Evolutionary conservation across 768 basidiomycete genomes (phyloP).

Genomic region (Rhodotorula graminis): DNA sequence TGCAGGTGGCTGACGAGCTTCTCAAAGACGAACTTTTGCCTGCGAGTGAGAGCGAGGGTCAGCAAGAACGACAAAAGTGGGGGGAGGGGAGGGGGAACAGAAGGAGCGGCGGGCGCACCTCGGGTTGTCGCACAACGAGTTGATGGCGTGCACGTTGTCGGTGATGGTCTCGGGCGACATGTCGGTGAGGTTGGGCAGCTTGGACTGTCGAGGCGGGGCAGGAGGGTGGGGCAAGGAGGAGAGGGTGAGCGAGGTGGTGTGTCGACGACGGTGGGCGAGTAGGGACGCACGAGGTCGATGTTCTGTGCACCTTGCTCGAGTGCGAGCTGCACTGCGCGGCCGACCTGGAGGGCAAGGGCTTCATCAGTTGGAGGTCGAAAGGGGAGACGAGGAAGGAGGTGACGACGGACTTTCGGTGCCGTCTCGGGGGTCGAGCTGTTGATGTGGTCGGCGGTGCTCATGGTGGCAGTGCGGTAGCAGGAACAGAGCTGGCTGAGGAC

Average conservation of each 20-base stretch:
- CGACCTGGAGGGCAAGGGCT: slow-evolving; percentile 3
- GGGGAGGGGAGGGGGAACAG: neutral
- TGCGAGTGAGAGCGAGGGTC: slow-evolving; percentile 10
- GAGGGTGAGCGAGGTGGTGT: neutral
- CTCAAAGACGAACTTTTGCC: slow-evolving; percentile 54
- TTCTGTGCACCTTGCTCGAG: slow-evolving; percentile 32
- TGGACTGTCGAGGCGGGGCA: neutral
- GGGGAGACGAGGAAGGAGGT: neutral
- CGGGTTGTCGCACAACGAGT: slow-evolving; percentile 34
- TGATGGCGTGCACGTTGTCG: slow-evolving; percentile 52
- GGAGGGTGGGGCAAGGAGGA: neutral
- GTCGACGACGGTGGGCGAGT: accelerated
- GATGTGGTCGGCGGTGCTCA: neutral
- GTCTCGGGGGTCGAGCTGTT: neutral
- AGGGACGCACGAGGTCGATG: slow-evolving; percentile 28
- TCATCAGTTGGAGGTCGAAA: neutral
- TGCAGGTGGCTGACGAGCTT: slow-evolving; percentile 63
- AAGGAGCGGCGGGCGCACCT: slow-evolving; percentile 6
- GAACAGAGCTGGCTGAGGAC: too few relatives aligned
- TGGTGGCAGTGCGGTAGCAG: neutral
- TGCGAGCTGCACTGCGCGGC: slow-evolving; percentile 26
- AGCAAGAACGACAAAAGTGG: neutral
- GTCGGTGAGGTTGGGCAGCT: slow-evolving; percentile 21
- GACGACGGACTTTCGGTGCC: neutral
- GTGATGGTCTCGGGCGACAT: slow-evolving; percentile 48